phyloP scores from a whole-genome alignment of 2,329 filamentous ascomycete species.

The Metarhizium humberi region DNA sequence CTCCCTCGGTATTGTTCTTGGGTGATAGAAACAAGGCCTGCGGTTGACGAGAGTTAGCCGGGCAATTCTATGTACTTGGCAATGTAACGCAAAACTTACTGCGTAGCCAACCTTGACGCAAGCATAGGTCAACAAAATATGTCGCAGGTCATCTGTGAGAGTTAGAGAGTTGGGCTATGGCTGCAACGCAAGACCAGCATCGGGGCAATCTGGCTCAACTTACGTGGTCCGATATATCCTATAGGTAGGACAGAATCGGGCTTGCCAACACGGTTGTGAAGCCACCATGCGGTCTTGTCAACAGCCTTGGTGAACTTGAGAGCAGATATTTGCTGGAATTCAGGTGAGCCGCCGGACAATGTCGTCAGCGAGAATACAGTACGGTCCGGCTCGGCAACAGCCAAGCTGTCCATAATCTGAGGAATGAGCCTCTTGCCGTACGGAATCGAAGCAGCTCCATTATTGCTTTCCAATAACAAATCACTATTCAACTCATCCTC shows the following conservation, averaged over 20 bases:
- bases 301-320: constrained; percentile 15
- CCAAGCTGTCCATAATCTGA: constrained; percentile 19
- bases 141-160: constrained; percentile 19
- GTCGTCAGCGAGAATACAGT: constrained; percentile 16
- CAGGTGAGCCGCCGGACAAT: constrained; percentile 5
- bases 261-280: constrained; percentile 13
- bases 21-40: constrained; percentile 24
- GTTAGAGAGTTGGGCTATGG: background rate
- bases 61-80: no score
- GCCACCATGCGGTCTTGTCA: constrained; percentile 22
- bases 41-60: background rate
- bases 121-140: constrained; percentile 20
- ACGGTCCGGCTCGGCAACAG: constrained; percentile 15
- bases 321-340: constrained; percentile 16
- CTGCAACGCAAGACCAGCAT: background rate
- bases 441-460: background rate
- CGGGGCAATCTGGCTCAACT: constrained; percentile 5
- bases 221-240: constrained; percentile 24
- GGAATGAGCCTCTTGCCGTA: constrained; percentile 17
- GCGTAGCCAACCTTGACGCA: constrained; percentile 10
- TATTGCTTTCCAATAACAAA: background rate
- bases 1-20: constrained; percentile 23
- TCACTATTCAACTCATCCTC: background rate
- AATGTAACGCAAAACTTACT: no score
- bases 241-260: constrained; percentile 11